Percentiles rank a stretch among this genome's conserved stretches.
Evolutionary conservation across 176 grass and related monocot genomes (phyloP).

Genomic region (Phragmites australis): DNA sequence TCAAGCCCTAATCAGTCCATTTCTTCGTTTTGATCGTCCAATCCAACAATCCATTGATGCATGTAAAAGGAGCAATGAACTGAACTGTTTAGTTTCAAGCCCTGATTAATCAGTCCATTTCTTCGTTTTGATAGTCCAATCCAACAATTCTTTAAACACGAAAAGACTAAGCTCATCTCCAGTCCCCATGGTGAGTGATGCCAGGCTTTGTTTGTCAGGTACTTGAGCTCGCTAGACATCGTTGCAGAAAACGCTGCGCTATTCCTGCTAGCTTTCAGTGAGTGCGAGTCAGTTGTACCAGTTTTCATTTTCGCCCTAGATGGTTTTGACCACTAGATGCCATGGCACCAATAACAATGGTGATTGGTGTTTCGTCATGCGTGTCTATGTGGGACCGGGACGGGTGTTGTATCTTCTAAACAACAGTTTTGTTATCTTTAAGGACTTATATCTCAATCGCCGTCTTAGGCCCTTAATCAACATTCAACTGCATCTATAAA

Average conservation of each 20-base stretch:
- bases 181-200: not conserved
- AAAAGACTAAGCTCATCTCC: not conserved
- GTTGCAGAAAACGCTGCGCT: slow-evolving; percentile 25
- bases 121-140: not conserved
- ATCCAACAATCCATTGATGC: not conserved
- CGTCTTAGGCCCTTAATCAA: too few species aligned
- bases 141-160: not conserved
- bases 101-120: too few species aligned
- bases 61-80: not conserved
- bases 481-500: too few species aligned
- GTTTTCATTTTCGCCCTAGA: too few species aligned
- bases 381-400: too few species aligned
- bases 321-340: not conserved
- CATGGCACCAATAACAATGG: not conserved
- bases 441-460: too few species aligned
- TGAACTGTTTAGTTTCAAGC: not conserved
- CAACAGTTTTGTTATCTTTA: too few species aligned
- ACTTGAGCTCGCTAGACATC: slow-evolving; percentile 7
- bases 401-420: too few species aligned
- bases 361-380: not conserved
- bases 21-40: too few species aligned
- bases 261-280: not conserved
- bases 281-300: too few species aligned
- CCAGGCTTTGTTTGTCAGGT: not conserved
- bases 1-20: too few species aligned